A percentile compares a stretch with the other conserved stretches of the same genome.
These are phyloP conservation scores for Fusarium buharicum DNA, from an alignment of 2,329 filamentous ascomycete species.

Conservation along the genomic window DNA sequence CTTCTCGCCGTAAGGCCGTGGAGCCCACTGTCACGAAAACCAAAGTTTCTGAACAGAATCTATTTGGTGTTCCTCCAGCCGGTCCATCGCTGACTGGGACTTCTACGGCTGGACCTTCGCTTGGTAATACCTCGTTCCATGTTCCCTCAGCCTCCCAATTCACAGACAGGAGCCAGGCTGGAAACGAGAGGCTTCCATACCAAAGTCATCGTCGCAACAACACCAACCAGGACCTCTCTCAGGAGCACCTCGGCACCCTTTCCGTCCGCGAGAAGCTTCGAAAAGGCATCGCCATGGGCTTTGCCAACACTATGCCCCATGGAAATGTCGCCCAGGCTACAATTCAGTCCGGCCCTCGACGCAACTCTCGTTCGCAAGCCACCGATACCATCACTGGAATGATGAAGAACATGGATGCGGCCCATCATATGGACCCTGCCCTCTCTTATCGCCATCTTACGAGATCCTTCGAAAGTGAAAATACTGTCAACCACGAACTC, in stretches of 20 bases:
- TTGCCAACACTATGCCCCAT: conserved; percentile 19
- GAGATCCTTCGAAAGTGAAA: neutral
- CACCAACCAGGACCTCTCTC: conserved; percentile 17
- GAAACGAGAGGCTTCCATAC: neutral
- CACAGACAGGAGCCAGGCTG: neutral
- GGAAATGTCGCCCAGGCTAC: neutral
- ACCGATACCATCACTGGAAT: conserved; percentile 14
- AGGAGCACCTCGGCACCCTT: conserved; percentile 24
- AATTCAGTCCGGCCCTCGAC: neutral
- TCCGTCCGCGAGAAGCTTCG: conserved; percentile 32
- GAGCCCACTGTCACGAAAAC: neutral
- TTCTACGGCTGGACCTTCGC: neutral
- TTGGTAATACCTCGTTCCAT: neutral
- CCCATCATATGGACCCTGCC: conserved; percentile 9
- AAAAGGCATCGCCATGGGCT: conserved; percentile 35
- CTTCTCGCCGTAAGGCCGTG: neutral
- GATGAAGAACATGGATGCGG: conserved; percentile 17
- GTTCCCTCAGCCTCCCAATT: neutral
- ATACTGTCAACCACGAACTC: conserved; percentile 13
- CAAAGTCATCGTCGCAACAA: neutral
- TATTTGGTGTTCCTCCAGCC: neutral
- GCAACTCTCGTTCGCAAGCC: neutral
- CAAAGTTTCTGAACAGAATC: neutral
- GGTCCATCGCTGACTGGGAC: no score
- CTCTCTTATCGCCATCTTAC: neutral